Evolutionary conservation across 805 yeast genomes (phyloP), one percentile per base, ranked within the genome.

Genomic region (Kuraishia floccosa): DNA sequence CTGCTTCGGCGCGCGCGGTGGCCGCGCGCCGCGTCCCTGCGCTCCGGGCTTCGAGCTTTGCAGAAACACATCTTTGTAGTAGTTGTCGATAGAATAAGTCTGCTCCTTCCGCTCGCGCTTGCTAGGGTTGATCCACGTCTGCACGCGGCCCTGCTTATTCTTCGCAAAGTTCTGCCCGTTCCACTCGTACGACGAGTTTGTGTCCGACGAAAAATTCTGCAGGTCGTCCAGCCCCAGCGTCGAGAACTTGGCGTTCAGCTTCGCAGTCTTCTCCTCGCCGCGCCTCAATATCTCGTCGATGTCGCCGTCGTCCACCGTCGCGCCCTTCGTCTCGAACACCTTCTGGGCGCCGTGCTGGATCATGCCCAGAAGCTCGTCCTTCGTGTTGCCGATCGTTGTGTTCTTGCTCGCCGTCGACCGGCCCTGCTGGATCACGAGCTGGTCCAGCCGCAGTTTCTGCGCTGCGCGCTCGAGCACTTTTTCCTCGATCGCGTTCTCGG

Each of bases 301-400:
- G 50, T 89, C 95, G 32, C 71, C 77, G 33, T 72, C 74, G n/a
- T 37, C 51, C 16, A 41, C 17, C 28, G 46, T 30, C 38, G 39
- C 5, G 25, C 43, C 27, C 10, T 47, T 42, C 17, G 51, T 46
- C 38, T 82, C 89, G 51, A 91, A 80, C 13, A 91, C 87, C 27
- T 76, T 73, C 49, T 80, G 78, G 2, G 98, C 98, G 35, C 98
- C 98, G 54, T 79, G 94, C 54, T 89, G 97, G 52, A 89, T 89
- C 97, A 91, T 91, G 30, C 81, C 84, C 16, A 89, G 58, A 44
- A 89, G 69, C 47, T 87, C 97, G 44, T 85, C 96, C 47, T 83
- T 82, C 4, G 68, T 56, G 41, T 66, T 76, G 12, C 80, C 82
- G 36, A 72, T 58, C 11, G 47, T 43, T 14, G 43, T 39, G 41